phyloP scores from a whole-genome alignment of 78 protist species.

The Dictyostelium purpureum region DNA sequence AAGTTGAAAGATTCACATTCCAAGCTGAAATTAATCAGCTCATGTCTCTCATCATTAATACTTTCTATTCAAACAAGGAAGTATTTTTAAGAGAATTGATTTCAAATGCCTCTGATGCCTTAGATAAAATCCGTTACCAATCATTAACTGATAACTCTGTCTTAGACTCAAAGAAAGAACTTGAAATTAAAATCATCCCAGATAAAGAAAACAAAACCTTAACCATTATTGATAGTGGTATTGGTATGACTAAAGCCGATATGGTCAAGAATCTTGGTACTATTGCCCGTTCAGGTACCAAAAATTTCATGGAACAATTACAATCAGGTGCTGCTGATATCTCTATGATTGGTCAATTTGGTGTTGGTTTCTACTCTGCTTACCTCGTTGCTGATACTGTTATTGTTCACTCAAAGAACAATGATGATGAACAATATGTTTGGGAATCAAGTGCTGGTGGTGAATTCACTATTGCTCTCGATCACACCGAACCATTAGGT shows the following conservation, averaged over 20 bases:
- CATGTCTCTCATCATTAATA: slow-evolving; percentile 98
- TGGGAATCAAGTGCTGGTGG: slow-evolving; percentile 99
- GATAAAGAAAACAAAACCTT: slow-evolving; percentile 95
- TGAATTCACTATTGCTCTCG: slow-evolving; percentile 95
- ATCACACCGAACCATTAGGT: slow-evolving; percentile 84
- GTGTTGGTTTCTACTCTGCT: slow-evolving; percentile 99
- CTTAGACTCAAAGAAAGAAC: slow-evolving; percentile 93
- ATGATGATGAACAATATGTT: slow-evolving; percentile 98
- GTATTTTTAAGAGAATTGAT: slow-evolving; percentile 99
- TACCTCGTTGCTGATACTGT: slow-evolving; percentile 99
- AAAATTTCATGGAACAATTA: slow-evolving; percentile 98
- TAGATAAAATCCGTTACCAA: slow-evolving; percentile 95
- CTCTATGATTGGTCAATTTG: slow-evolving; percentile 99
- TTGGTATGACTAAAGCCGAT: slow-evolving; percentile 99
- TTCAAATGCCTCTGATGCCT: slow-evolving; percentile 98
- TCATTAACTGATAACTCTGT: slow-evolving; percentile 95
- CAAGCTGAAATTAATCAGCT: slow-evolving; percentile 97
- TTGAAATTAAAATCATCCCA: slow-evolving; percentile 95
- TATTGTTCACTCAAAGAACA: slow-evolving; percentile 97
- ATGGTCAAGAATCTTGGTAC: slow-evolving; percentile 99
- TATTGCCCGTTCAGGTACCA: slow-evolving; percentile 99
- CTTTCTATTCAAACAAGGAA: slow-evolving; percentile 99
- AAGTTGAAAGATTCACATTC: slow-evolving; percentile 33
- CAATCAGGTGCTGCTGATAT: slow-evolving; percentile 97
- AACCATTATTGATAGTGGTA: slow-evolving; percentile 98